Conservation (phyloP, 345 rosid genomes). For the Fremontodendron californicum region DNA sequence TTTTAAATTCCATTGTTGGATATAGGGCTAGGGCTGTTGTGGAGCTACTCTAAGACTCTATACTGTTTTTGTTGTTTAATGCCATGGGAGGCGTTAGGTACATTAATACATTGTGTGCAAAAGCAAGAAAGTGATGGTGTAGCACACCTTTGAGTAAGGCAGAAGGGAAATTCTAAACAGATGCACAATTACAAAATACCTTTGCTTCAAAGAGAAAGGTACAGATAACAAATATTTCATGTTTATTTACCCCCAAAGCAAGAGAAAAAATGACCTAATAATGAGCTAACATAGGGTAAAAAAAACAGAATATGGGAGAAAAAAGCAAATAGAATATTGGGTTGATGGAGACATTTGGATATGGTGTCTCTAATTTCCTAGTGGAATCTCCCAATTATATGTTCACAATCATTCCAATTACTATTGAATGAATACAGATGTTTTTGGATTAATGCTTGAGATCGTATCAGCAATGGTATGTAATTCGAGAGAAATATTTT, state of each 20-base stretch:
- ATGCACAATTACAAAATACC: slow-evolving; percentile 22
- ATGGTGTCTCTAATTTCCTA: too few species aligned
- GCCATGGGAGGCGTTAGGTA: slow-evolving; percentile 19
- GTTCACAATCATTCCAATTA: slow-evolving; percentile 11
- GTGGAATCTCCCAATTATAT: background rate
- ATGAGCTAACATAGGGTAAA: slow-evolving; percentile 3
- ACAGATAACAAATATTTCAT: slow-evolving; percentile 18
- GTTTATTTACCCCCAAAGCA: slow-evolving; percentile 18
- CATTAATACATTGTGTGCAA: slow-evolving; percentile 21
- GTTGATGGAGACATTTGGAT: slow-evolving; percentile 24
- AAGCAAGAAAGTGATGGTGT: slow-evolving; percentile 19
- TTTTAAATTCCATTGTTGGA: background rate
- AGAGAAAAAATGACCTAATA: slow-evolving; percentile 12
- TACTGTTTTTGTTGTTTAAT: slow-evolving; percentile 11
- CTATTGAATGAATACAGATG: too few species aligned
- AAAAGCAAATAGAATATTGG: slow-evolving; percentile 16
- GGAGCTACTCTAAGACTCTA: background rate
- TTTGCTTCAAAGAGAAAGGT: slow-evolving; percentile 44
- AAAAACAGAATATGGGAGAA: background rate
- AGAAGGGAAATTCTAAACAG: slow-evolving; percentile 28
- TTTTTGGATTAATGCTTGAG: too few species aligned
- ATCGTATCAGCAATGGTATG: background rate
- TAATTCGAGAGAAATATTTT: background rate
- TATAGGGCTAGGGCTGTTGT: slow-evolving; percentile 9
- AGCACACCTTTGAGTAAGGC: slow-evolving; percentile 34